A percentile compares a stretch with the other conserved stretches of the same genome.
These are phyloP conservation scores for Penicillium hesseltinei DNA, from an alignment of 2,329 filamentous ascomycete species.

Conservation along the genomic window DNA sequence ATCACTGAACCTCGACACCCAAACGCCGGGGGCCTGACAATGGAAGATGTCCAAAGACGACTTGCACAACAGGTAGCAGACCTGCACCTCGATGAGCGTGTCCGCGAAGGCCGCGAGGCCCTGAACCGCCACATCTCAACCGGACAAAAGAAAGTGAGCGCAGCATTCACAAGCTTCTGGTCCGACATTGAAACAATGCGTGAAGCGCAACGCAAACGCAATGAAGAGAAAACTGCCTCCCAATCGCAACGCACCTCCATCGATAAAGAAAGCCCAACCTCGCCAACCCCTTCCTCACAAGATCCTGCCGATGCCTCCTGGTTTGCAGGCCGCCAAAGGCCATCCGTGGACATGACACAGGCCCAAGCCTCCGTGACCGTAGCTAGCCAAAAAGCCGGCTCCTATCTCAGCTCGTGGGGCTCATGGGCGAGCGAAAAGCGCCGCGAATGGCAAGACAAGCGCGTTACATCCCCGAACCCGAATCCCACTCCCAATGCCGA, in stretches of 20 bases:
- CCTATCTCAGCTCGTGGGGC: slow-evolving; percentile 64
- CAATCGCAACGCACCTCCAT: slow-evolving; percentile 33
- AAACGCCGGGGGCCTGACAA: slow-evolving; percentile 84
- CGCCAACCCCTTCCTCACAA: slow-evolving; percentile 26
- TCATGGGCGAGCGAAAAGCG: slow-evolving; percentile 56
- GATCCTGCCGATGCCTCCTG: slow-evolving; percentile 21
- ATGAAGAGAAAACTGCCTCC: slow-evolving; percentile 33
- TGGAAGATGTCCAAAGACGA: slow-evolving; percentile 90
- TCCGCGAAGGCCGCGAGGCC: slow-evolving; percentile 78
- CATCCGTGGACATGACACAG: slow-evolving; percentile 50
- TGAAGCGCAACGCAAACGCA: slow-evolving; percentile 64
- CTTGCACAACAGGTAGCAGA: slow-evolving; percentile 91
- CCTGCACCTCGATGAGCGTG: slow-evolving; percentile 85
- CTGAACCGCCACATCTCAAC: slow-evolving; percentile 86
- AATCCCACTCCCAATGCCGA: not conserved
- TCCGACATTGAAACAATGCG: slow-evolving; percentile 81
- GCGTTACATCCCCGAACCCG: slow-evolving; percentile 23
- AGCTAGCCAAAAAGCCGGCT: slow-evolving; percentile 56
- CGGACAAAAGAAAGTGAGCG: slow-evolving; percentile 82
- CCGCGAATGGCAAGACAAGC: slow-evolving; percentile 47
- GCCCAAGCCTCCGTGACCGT: slow-evolving; percentile 56
- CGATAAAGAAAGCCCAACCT: slow-evolving; percentile 25
- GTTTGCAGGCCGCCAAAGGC: slow-evolving; percentile 33
- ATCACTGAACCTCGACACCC: slow-evolving; percentile 92
- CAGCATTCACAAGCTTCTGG: slow-evolving; percentile 84